Base-by-base conservation (phyloP, 495 filamentous ascomycete genomes). In the Aspergillus mulundensis region DNA sequence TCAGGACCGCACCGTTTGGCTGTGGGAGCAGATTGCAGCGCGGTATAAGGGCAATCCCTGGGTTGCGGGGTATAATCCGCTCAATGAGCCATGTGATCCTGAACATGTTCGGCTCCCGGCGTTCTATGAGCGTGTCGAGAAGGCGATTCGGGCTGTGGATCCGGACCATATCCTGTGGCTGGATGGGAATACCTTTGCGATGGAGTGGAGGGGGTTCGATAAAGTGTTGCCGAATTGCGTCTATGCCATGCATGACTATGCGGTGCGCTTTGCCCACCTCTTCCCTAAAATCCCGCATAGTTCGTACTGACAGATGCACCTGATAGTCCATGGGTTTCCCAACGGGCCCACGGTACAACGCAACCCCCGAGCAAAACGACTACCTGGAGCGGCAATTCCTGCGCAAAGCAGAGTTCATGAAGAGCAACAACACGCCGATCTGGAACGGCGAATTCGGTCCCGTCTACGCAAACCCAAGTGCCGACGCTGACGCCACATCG, bases 371-470 rank as follows among this genome's bases (percentile, higher is more conserved):
- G 25, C 25, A 28, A 28, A 28, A 28, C 25, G 8, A 8, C 25
- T 3, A 28, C 8, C 4, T 28, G 25, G 8, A 28, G 25, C 25
- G 25, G 25, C 8, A 28, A 8, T 28, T 28, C 25, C 25, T 28
- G 8, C 25, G 8, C 23, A 87, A 87, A 68, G 79, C 76, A 3
- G 63, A 77, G 28, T 84, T 82, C 64, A 85, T 85, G 83, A 71
- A 70, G 34, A 57, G 73, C 16, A 65, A 81, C 16, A 63, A 66
- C 14, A 75, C 79, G 78, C 83, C 25, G 4, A 78, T 82, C 62
- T 87, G 83, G 84, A 87, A 87, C 59, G 84, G 84, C 45, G 84
- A 87, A 57, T 87, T 84, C 52, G 84, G 84, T 0, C 84, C 83
- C 3, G 82, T 86, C 3, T 85, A 85, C 61, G 79, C 77, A 5